Percentiles rank a stretch among this genome's conserved stretches.
These are phyloP conservation scores for Selenicereus undatus DNA, from an alignment of 148 eudicot species.

Conservation along the genomic window DNA sequence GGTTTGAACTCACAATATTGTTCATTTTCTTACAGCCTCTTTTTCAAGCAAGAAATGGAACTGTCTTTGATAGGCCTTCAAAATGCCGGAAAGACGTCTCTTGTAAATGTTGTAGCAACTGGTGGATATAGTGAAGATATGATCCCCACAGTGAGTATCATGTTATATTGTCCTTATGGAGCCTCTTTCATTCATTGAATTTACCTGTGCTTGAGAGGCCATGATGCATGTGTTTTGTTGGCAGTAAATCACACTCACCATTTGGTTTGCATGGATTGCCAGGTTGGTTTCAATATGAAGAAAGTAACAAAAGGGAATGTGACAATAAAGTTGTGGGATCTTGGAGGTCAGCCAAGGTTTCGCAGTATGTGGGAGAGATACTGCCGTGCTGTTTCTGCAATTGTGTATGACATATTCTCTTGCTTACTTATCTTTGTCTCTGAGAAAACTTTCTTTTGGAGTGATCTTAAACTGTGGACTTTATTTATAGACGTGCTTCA, in stretches of 20 bases:
- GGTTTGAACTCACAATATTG: slow-evolving; percentile 16
- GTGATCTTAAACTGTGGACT: not conserved
- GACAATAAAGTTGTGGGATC: slow-evolving; percentile 98
- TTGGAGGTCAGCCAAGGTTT: slow-evolving; percentile 99
- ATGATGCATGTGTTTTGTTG: not conserved
- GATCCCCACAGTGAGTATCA: slow-evolving; percentile 85
- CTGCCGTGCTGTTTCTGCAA: slow-evolving; percentile 98
- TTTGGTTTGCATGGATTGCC: slow-evolving; percentile 16
- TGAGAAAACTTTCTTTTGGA: not conserved
- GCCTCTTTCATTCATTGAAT: not conserved
- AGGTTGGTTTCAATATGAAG: slow-evolving; percentile 98
- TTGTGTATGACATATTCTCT: slow-evolving; percentile 60
- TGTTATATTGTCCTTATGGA: slow-evolving; percentile 1
- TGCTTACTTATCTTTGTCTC: not conserved
- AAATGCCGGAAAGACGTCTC: slow-evolving; percentile 98
- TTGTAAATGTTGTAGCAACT: slow-evolving; percentile 93
- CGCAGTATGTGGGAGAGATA: slow-evolving; percentile 99
- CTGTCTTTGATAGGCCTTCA: slow-evolving; percentile 94
- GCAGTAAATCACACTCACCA: not conserved
- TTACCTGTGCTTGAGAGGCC: not conserved
- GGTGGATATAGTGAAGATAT: slow-evolving; percentile 98
- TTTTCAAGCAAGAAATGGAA: slow-evolving; percentile 99
- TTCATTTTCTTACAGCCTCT: slow-evolving; percentile 60
- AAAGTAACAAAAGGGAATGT: slow-evolving; percentile 98
- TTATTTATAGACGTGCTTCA: not conserved